Conservation (phyloP, 148 eudicot genomes). For the Talinum fruticosum region DNA sequence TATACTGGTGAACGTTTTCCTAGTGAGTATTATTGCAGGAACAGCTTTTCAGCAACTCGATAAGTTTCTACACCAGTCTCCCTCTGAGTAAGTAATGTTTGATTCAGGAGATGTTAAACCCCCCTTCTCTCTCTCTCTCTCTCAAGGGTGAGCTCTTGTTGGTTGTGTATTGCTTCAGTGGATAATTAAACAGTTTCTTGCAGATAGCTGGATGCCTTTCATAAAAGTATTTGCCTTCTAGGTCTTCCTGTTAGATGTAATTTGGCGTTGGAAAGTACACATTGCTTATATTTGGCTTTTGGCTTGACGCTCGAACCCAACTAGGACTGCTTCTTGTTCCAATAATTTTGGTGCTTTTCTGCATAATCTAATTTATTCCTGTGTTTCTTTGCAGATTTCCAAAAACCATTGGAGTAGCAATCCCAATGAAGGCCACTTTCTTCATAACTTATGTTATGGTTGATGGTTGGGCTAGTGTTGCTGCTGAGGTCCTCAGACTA, state of each 20-base stretch:
- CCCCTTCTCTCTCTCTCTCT: no score
- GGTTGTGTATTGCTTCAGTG: no score
- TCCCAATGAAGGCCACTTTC: conserved; percentile 71
- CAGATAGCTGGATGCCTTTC: no score
- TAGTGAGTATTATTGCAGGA: conserved; percentile 57
- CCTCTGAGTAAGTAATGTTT: conserved; percentile 49
- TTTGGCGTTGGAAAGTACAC: neutral
- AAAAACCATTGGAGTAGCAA: conserved; percentile 54
- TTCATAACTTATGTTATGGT: conserved; percentile 66
- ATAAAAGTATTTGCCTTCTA: no score
- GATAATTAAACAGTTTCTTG: no score
- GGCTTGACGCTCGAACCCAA: neutral
- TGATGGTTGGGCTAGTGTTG: conserved; percentile 73
- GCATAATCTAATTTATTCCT: neutral
- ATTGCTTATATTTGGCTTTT: neutral
- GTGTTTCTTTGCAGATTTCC: conserved; percentile 44
- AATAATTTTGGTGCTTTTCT: neutral
- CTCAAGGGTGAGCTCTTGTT: no score
- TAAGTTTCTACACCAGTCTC: conserved; percentile 42
- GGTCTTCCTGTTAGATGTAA: neutral
- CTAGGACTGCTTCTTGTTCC: neutral
- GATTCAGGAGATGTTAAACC: neutral
- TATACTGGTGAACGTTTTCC: conserved; percentile 56
- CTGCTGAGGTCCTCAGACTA: conserved; percentile 57
- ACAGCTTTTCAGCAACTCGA: conserved; percentile 57